A percentile compares a stretch with the other conserved stretches of the same genome.
These are phyloP conservation scores for Ascosphaera pollenicola DNA, from an alignment of 2,329 filamentous ascomycete genomes.

Conservation along the genomic window DNA sequence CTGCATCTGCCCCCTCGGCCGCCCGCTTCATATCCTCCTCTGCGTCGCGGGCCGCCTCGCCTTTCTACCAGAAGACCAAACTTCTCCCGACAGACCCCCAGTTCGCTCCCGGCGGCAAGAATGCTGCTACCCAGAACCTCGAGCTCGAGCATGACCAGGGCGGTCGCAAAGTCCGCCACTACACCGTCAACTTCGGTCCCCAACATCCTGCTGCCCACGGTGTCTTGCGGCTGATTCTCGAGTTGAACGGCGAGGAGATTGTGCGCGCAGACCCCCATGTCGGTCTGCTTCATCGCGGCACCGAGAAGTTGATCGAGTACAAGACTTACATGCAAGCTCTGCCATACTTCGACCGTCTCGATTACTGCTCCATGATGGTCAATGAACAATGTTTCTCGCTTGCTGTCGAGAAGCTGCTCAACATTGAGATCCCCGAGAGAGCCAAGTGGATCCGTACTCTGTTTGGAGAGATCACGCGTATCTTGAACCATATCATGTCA, in stretches of 20 bases:
- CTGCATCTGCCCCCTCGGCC: constrained; percentile 32
- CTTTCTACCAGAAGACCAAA: constrained; percentile 27
- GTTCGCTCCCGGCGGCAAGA: constrained; percentile 23
- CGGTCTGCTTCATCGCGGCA: constrained; percentile 84
- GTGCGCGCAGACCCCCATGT: constrained; percentile 92
- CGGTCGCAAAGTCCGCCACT: constrained; percentile 82
- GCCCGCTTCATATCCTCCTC: too few species aligned
- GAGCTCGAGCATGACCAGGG: constrained; percentile 24
- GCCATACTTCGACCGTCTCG: constrained; percentile 95
- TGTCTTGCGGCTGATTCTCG: constrained; percentile 89
- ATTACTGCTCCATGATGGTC: constrained; percentile 99
- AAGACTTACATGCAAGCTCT: constrained; percentile 97
- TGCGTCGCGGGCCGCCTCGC: constrained; percentile 30
- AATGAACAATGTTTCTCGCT: constrained; percentile 96
- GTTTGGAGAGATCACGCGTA: constrained; percentile 83
- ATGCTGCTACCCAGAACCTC: constrained; percentile 16
- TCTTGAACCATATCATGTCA: constrained; percentile 97
- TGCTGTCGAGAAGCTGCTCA: constrained; percentile 92
- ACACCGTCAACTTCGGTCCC: constrained; percentile 98
- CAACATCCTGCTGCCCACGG: constrained; percentile 98
- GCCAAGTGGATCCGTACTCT: constrained; percentile 94
- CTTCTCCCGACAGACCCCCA: constrained; percentile 35
- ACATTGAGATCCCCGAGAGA: constrained; percentile 83
- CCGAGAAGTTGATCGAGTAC: constrained; percentile 99
- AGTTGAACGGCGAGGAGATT: constrained; percentile 95